A percentile compares a stretch with the other conserved stretches of the same genome.
These are phyloP conservation scores for Lithocarpus polystachyus DNA, from an alignment of 306 rosid species.

Conservation along the genomic window DNA sequence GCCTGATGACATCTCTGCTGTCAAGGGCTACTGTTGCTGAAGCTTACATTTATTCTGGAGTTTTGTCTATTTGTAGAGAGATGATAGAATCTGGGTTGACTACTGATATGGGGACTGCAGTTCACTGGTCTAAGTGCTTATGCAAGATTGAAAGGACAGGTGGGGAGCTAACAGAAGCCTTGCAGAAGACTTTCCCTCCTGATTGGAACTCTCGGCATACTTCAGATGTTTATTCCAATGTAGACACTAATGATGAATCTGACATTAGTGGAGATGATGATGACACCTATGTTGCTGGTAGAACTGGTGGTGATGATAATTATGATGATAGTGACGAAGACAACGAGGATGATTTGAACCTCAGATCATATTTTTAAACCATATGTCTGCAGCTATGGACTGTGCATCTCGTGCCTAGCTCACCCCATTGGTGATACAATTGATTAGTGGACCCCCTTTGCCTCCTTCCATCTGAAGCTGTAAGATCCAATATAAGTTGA, in stretches of 20 bases:
- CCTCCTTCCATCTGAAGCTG: background rate
- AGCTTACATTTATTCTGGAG: conserved; percentile 60
- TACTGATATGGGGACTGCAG: conserved; percentile 97
- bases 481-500: background rate
- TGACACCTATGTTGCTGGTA: conserved; percentile 24
- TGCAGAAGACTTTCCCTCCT: conserved; percentile 93
- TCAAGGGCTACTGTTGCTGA: conserved; percentile 86
- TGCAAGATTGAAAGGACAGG: conserved; percentile 81
- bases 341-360: conserved; percentile 15
- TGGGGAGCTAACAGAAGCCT: conserved; percentile 82
- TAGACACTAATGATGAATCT: conserved; percentile 36
- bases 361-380: conserved; percentile 18
- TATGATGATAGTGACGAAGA: conserved; percentile 3
- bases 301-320: background rate
- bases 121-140: conserved; percentile 87
- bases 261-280: conserved; percentile 12
- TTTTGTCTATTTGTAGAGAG: conserved; percentile 67
- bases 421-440: background rate
- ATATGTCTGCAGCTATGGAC: background rate
- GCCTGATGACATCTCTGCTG: conserved; percentile 89
- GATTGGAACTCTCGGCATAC: conserved; percentile 70
- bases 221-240: conserved; percentile 27
- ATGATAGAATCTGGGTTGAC: conserved; percentile 73
- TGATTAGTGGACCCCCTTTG: background rate
- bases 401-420: background rate